Conservation (phyloP, 2,329 filamentous ascomycete genomes). For the Cercospora sp. region DNA sequence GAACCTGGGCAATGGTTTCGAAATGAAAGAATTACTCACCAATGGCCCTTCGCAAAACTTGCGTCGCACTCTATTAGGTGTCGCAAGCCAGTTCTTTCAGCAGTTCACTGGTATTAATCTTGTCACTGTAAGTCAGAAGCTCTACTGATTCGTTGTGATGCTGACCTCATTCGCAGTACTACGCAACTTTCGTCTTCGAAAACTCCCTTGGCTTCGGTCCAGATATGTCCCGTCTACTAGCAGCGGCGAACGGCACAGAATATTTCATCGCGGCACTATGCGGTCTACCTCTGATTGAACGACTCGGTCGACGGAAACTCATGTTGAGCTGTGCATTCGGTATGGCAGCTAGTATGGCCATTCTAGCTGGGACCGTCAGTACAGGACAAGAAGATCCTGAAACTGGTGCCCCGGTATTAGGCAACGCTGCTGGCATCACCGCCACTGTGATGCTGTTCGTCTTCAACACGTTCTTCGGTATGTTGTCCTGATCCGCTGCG, state of each 20-base stretch:
- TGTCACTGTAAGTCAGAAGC: conserved; percentile 16
- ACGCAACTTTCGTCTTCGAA: conserved; percentile 54
- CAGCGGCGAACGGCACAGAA: conserved; percentile 29
- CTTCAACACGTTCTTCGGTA: conserved; percentile 27
- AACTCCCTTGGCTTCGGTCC: conserved; percentile 53
- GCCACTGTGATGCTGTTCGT: conserved; percentile 37
- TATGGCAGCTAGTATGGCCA: conserved; percentile 33
- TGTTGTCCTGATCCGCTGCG: background rate
- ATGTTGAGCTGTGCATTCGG: conserved; percentile 32
- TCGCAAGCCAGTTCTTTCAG: conserved; percentile 48
- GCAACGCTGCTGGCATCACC: conserved; percentile 24
- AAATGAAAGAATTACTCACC: conserved; percentile 21
- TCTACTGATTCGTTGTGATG: background rate
- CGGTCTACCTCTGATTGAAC: conserved; percentile 65
- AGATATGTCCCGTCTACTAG: conserved; percentile 26
- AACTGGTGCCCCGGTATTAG: conserved; percentile 1
- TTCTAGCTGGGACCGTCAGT: conserved; percentile 23
- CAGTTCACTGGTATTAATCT: conserved; percentile 40
- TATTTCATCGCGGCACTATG: conserved; percentile 32
- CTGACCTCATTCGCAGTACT: conserved; percentile 24
- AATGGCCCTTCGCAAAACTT: conserved; percentile 22
- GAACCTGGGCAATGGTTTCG: conserved; percentile 9
- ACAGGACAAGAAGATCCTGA: conserved; percentile 6
- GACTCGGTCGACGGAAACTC: conserved; percentile 54
- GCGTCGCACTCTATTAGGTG: conserved; percentile 40